These are phyloP conservation scores for Moricandia moricandioides DNA, from an alignment of 345 rosid genomes.

Conservation along the genomic window DNA sequence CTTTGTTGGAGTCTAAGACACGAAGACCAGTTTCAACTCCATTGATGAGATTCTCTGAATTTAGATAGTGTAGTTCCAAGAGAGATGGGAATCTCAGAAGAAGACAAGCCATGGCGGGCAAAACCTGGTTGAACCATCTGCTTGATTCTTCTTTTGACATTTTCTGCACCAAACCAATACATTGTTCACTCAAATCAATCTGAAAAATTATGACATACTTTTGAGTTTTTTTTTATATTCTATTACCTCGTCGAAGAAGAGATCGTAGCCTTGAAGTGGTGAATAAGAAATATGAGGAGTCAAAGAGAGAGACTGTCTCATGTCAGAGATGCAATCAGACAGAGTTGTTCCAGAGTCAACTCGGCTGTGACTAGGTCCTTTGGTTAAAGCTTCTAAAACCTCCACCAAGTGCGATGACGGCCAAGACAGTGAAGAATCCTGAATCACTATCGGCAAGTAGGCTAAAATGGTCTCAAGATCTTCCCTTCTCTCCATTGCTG, in stretches of 20 bases:
- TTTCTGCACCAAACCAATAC: constrained; percentile 14
- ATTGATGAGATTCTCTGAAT: constrained; percentile 38
- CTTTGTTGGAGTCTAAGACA: constrained; percentile 52
- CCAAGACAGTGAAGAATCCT: constrained; percentile 59
- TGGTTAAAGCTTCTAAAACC: constrained; percentile 49
- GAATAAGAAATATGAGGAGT: constrained; percentile 39
- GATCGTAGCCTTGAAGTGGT: constrained; percentile 51
- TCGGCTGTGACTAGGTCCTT: constrained; percentile 58
- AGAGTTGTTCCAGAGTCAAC: constrained; percentile 59
- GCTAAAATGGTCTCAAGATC: constrained; percentile 54
- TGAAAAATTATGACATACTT: not conserved
- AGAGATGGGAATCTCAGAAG: constrained; percentile 65
- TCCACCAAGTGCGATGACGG: constrained; percentile 51
- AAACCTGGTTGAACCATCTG: constrained; percentile 56
- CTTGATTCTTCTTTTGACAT: constrained; percentile 42
- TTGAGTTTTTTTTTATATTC: not conserved
- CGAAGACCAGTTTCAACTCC: constrained; percentile 50
- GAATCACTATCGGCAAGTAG: constrained; percentile 46
- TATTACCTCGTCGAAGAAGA: constrained; percentile 66
- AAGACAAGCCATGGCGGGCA: constrained; percentile 65
- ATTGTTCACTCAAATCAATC: not conserved
- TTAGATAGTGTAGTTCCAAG: constrained; percentile 59
- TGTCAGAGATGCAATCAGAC: constrained; percentile 45
- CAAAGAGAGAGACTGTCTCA: constrained; percentile 51
- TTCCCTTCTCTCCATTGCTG: constrained; percentile 51